phyloP scores from a whole-genome alignment of 2,329 filamentous ascomycete species.

The Pyrenochaeta sp. region DNA sequence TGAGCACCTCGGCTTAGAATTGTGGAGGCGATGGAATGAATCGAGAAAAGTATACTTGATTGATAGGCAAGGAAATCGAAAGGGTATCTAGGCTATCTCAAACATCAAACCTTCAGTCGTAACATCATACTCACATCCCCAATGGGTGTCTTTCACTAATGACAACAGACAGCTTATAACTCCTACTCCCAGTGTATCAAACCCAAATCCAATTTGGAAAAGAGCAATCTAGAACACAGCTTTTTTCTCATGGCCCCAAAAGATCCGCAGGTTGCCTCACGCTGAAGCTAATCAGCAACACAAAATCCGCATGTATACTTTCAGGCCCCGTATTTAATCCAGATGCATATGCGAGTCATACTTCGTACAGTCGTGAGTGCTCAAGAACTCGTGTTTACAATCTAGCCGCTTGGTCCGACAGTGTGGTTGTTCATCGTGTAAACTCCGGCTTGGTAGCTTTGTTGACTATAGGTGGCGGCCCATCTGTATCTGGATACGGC shows the following conservation, averaged over 20 bases:
- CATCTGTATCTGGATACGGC: conserved; percentile 84
- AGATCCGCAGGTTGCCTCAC: no score
- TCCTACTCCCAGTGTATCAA: no score
- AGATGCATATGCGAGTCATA: no score
- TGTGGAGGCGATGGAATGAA: not conserved
- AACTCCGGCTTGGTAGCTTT: conserved; percentile 84
- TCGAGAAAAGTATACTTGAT: not conserved
- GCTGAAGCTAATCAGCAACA: no score
- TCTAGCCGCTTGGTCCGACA: not conserved
- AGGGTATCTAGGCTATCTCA: conserved; percentile 26
- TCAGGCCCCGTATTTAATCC: no score
- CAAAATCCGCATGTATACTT: no score
- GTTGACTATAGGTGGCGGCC: conserved; percentile 83
- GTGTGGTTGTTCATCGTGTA: conserved; percentile 21
- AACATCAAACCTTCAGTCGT: not conserved
- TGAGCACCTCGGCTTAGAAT: not conserved
- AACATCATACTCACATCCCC: not conserved
- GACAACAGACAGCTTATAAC: not conserved
- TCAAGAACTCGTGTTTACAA: not conserved
- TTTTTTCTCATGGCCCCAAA: no score
- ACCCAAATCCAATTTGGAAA: no score
- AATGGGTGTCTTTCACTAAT: not conserved
- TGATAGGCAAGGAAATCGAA: conserved; percentile 9
- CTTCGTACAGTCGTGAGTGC: not conserved
- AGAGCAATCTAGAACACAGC: no score